Evolutionary conservation across 1,139 yeast genomes (phyloP).

Genomic region (Candida sp.): DNA sequence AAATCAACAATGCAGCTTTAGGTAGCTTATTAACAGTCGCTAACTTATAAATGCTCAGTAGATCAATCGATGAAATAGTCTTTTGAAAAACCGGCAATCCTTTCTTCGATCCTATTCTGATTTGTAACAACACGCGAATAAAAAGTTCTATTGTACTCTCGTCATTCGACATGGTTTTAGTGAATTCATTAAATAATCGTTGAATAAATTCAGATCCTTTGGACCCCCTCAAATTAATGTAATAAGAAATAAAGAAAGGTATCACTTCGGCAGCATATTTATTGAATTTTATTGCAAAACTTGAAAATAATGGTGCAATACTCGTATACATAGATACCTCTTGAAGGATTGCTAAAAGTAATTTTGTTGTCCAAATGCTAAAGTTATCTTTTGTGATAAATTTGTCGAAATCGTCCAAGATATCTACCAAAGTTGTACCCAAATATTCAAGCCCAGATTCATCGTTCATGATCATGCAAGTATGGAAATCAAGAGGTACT

Average conservation of each 20-base stretch:
- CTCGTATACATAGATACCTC: conserved; percentile 24
- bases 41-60: conserved; percentile 23
- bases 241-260: conserved; percentile 22
- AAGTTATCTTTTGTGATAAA: conserved; percentile 7
- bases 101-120: conserved; percentile 43
- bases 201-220: conserved; percentile 9
- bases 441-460: conserved; percentile 15
- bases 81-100: conserved; percentile 26
- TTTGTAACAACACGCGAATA: conserved; percentile 33
- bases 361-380: conserved; percentile 25
- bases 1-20: conserved; percentile 49
- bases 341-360: conserved; percentile 30
- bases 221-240: conserved; percentile 12
- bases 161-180: conserved; percentile 6
- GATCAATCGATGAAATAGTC: conserved; percentile 33
- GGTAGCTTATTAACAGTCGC: conserved; percentile 35
- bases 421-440: conserved; percentile 11
- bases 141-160: conserved; percentile 23
- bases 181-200: conserved; percentile 10
- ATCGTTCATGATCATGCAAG: conserved; percentile 28
- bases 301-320: conserved; percentile 20
- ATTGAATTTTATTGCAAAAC: conserved; percentile 20
- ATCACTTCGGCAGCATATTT: conserved; percentile 18
- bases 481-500: conserved; percentile 29
- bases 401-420: conserved; percentile 10